A percentile compares a stretch with the other conserved stretches of the same genome.
Evolutionary conservation across 2,329 filamentous ascomycete species (phyloP).

Genomic region (Penicillium sp.): DNA sequence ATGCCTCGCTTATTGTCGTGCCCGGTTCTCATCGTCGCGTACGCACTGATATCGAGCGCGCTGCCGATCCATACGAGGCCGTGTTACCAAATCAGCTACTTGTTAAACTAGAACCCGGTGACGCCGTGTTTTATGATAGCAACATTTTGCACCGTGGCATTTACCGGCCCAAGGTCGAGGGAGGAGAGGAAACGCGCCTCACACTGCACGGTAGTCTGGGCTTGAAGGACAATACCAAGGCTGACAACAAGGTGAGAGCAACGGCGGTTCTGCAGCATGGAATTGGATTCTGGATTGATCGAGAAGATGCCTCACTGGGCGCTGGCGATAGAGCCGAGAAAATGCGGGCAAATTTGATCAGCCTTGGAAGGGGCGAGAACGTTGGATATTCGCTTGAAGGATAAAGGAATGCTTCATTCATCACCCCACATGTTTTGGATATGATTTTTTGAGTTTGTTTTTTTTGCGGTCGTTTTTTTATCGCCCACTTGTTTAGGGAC

Average conservation of each 20-base stretch:
- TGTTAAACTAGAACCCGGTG: constrained; percentile 66
- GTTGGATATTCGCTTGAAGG: constrained; percentile 31
- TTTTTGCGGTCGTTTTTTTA: neutral
- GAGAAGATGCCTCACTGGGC: constrained; percentile 38
- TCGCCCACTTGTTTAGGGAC: neutral
- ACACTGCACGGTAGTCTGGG: constrained; percentile 44
- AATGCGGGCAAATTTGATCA: constrained; percentile 42
- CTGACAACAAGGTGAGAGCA: constrained; percentile 33
- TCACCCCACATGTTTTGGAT: neutral
- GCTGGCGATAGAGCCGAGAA: constrained; percentile 36
- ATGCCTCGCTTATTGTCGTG: constrained; percentile 69
- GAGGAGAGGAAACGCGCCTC: constrained; percentile 34
- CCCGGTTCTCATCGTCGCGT: constrained; percentile 71
- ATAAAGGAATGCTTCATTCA: neutral
- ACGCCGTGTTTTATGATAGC: constrained; percentile 84
- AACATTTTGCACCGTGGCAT: constrained; percentile 64
- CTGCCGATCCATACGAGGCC: constrained; percentile 61
- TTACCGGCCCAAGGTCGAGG: constrained; percentile 36
- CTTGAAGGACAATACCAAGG: constrained; percentile 26
- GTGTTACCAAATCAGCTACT: constrained; percentile 60
- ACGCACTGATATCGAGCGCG: constrained; percentile 65
- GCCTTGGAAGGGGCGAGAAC: constrained; percentile 42
- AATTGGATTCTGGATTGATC: constrained; percentile 41
- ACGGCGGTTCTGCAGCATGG: constrained; percentile 45
- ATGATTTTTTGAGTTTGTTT: neutral